A percentile compares a stretch with the other conserved stretches of the same genome.
Evolutionary conservation across 352 stramenopile genomes (phyloP).

Genomic region (Thraustochytrium striatum): DNA sequence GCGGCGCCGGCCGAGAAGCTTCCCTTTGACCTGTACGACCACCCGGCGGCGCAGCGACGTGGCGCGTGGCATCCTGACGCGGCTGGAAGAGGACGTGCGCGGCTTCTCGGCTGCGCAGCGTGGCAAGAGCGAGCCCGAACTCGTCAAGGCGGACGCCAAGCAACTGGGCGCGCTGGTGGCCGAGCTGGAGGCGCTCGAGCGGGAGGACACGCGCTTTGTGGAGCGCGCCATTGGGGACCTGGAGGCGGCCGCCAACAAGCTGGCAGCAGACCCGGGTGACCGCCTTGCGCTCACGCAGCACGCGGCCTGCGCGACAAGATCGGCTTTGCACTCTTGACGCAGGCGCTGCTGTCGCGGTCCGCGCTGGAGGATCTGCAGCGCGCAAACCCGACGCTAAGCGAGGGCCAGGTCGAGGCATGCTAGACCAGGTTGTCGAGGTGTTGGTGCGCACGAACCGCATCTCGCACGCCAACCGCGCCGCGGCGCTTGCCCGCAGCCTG

Average conservation of each 20-base stretch:
- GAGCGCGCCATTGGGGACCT: slow-evolving; percentile 1
- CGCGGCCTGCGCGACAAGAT: slow-evolving; percentile 7
- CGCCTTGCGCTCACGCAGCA: neutral
- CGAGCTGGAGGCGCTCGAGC: neutral
- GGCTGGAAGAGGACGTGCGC: slow-evolving; percentile 24
- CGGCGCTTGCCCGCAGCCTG: neutral
- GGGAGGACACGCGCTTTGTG: slow-evolving; percentile 8
- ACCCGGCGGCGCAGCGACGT: slow-evolving; percentile 27
- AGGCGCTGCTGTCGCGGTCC: slow-evolving; percentile 28
- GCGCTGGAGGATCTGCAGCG: neutral
- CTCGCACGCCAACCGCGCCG: slow-evolving; percentile 23
- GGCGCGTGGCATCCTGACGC: slow-evolving; percentile 34
- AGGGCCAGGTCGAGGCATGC: neutral
- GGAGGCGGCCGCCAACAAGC: slow-evolving; percentile 2
- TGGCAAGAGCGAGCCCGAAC: neutral
- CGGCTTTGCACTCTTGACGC: slow-evolving; percentile 7
- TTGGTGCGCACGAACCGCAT: slow-evolving; percentile 35
- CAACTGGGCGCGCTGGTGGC: neutral
- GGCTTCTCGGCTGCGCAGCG: slow-evolving; percentile 1
- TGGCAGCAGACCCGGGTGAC: slow-evolving; percentile 9
- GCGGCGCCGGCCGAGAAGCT: neutral
- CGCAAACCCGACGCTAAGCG: slow-evolving; percentile 7
- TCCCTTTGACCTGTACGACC: slow-evolving; percentile 27
- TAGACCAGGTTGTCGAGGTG: neutral
- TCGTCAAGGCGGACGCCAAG: neutral